These are phyloP conservation scores for Fusarium sp. DNA, from an alignment of 2,329 filamentous ascomycete genomes.

Conservation along the genomic window DNA sequence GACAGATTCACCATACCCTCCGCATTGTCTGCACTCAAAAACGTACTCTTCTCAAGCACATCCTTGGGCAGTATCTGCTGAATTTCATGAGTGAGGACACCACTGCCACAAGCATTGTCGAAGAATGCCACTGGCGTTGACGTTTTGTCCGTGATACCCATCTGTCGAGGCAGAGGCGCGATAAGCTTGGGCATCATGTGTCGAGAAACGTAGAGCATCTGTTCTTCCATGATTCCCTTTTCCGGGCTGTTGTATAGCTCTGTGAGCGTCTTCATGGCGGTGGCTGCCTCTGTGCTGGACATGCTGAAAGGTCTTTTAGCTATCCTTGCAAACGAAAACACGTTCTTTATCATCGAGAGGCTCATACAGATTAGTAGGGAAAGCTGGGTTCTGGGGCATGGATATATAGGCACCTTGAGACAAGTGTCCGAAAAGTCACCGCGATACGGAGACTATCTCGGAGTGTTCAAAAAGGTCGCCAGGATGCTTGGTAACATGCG, in stretches of 20 bases:
- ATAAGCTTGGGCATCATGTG: conserved; percentile 34
- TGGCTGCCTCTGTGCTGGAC: conserved; percentile 1
- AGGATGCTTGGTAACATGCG: neutral
- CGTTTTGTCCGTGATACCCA: conserved; percentile 33
- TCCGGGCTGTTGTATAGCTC: conserved; percentile 30
- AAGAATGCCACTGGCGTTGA: conserved; percentile 55
- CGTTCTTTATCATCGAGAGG: neutral
- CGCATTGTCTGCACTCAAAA: conserved; percentile 63
- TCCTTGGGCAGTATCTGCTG: conserved; percentile 53
- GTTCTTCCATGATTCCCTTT: conserved; percentile 20
- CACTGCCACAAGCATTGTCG: conserved; percentile 66
- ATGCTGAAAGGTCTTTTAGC: conserved; percentile 6
- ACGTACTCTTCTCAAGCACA: conserved; percentile 55
- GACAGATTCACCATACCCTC: conserved; percentile 55
- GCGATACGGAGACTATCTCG: conserved; percentile 23
- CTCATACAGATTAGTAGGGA: neutral
- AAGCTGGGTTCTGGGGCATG: neutral
- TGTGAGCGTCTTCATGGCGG: conserved; percentile 23
- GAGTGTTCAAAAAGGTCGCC: conserved; percentile 6
- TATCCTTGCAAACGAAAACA: neutral
- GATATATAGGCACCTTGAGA: conserved; percentile 5
- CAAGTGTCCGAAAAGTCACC: conserved; percentile 39
- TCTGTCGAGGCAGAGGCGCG: conserved; percentile 38
- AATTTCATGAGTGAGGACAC: conserved; percentile 60
- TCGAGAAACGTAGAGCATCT: conserved; percentile 34